phyloP scores from a whole-genome alignment of 768 basidiomycete species.

The Astraeus odoratus region DNA sequence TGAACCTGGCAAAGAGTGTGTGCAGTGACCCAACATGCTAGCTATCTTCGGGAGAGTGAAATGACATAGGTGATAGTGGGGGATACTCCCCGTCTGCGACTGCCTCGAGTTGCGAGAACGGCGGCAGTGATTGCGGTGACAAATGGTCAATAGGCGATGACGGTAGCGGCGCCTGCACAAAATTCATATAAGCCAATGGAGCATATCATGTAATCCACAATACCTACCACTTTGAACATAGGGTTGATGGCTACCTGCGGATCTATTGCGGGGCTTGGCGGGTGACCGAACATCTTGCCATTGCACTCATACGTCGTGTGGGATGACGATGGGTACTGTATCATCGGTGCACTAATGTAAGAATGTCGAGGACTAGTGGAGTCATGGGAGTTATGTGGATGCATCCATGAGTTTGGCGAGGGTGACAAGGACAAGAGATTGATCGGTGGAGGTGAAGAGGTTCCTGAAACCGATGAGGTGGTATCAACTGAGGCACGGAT shows the following conservation, averaged over 20 bases:
- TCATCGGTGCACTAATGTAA: slow-evolving; percentile 31
- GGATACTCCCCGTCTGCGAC: slow-evolving; percentile 73
- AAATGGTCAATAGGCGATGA: slow-evolving; percentile 33
- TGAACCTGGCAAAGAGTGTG: slow-evolving; percentile 17
- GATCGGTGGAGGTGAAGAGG: slow-evolving; percentile 70
- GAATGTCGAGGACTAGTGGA: slow-evolving; percentile 28
- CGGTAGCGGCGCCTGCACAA: slow-evolving; percentile 47
- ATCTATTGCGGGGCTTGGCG: slow-evolving; percentile 53
- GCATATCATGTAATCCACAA: not conserved
- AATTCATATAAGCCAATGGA: slow-evolving; percentile 5
- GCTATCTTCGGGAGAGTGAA: slow-evolving; percentile 45
- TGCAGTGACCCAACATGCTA: slow-evolving; percentile 14
- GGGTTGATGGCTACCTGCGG: slow-evolving; percentile 74
- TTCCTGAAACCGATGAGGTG: slow-evolving; percentile 49
- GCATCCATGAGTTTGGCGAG: slow-evolving; percentile 49
- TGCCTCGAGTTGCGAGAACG: slow-evolving; percentile 77
- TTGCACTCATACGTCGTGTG: slow-evolving; percentile 45
- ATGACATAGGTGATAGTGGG: slow-evolving; percentile 72
- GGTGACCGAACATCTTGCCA: slow-evolving; percentile 45
- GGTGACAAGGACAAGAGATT: slow-evolving; percentile 69
- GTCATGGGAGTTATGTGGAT: slow-evolving; percentile 37
- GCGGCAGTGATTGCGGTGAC: slow-evolving; percentile 52
- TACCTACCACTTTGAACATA: slow-evolving; percentile 86
- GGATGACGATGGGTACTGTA: slow-evolving; percentile 33
- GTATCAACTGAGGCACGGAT: slow-evolving; percentile 63